These are phyloP conservation scores for Corrigiola litoralis DNA, from an alignment of 179 eudicot species.

Conservation along the genomic window DNA sequence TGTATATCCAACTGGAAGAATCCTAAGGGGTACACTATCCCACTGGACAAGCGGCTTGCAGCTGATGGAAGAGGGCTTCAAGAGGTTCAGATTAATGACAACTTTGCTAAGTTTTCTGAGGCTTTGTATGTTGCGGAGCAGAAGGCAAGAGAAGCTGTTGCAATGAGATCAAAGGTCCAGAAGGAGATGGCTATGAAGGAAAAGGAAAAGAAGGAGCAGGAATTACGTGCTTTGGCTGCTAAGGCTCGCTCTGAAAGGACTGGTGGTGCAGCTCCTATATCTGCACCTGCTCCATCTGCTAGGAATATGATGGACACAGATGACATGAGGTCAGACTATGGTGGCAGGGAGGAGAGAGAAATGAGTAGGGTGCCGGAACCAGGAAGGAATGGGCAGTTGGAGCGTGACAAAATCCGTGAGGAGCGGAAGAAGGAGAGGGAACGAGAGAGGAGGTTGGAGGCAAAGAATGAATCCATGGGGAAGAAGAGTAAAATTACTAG, in stretches of 20 bases:
- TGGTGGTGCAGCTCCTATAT: conserved; percentile 47
- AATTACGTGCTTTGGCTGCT: conserved; percentile 69
- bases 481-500: conserved; percentile 87
- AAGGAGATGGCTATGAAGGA: conserved; percentile 93
- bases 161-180: conserved; percentile 83
- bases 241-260: conserved; percentile 83
- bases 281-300: conserved; percentile 42
- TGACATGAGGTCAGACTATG: conserved; percentile 45
- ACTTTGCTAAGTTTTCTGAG: conserved; percentile 85
- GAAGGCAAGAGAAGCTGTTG: conserved; percentile 88
- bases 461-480: conserved; percentile 86
- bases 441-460: conserved; percentile 85
- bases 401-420: conserved; percentile 81
- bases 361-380: conserved; percentile 48
- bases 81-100: conserved; percentile 86
- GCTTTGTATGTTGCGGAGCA: conserved; percentile 79
- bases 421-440: conserved; percentile 76
- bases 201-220: conserved; percentile 68
- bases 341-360: conserved; percentile 40
- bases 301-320: conserved; percentile 36
- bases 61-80: conserved; percentile 96
- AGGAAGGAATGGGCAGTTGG: conserved; percentile 53
- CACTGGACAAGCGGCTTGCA: conserved; percentile 83
- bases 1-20: conserved; percentile 97
- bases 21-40: conserved; percentile 89